Evolutionary conservation across 495 filamentous ascomycete genomes (phyloP).

Genomic region (Ramalina intermedia): DNA sequence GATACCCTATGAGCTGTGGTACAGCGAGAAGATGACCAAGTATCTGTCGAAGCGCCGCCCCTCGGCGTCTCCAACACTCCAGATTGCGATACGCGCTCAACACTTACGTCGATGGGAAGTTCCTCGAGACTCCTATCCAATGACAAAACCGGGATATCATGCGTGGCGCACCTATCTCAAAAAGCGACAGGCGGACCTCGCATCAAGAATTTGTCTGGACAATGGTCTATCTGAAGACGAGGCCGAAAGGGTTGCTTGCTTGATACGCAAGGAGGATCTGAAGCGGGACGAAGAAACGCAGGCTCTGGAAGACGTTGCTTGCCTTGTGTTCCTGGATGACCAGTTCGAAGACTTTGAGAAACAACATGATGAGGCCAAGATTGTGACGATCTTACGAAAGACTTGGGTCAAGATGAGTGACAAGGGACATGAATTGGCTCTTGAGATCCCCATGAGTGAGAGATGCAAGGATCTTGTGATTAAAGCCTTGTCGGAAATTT

Average conservation of each 20-base stretch:
- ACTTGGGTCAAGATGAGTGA: conserved; percentile 75
- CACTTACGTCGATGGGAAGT: conserved; percentile 75
- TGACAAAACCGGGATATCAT: conserved; percentile 57
- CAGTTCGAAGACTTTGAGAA: conserved; percentile 66
- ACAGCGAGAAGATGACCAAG: conserved; percentile 60
- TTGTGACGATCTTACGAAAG: conserved; percentile 58
- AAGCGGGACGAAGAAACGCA: conserved; percentile 50
- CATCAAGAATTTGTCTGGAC: conserved; percentile 36
- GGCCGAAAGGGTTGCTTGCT: conserved; percentile 36
- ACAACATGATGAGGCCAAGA: conserved; percentile 55
- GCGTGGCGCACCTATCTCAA: conserved; percentile 60
- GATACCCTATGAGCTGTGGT: conserved; percentile 63
- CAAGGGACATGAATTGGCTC: conserved; percentile 49
- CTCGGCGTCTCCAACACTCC: conserved; percentile 44
- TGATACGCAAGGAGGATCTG: conserved; percentile 54
- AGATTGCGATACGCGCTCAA: conserved; percentile 65
- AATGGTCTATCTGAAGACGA: conserved; percentile 34
- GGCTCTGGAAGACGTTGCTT: conserved; percentile 70
- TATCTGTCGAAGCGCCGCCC: conserved; percentile 45
- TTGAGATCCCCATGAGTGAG: conserved; percentile 48
- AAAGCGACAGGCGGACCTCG: conserved; percentile 51
- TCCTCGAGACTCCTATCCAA: conserved; percentile 51
- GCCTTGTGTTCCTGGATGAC: conserved; percentile 73
- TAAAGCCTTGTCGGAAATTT: conserved; percentile 40
- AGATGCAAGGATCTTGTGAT: conserved; percentile 41